Conservation (phyloP, 352 stramenopile genomes). For the Globisporangium apiculatum region DNA sequence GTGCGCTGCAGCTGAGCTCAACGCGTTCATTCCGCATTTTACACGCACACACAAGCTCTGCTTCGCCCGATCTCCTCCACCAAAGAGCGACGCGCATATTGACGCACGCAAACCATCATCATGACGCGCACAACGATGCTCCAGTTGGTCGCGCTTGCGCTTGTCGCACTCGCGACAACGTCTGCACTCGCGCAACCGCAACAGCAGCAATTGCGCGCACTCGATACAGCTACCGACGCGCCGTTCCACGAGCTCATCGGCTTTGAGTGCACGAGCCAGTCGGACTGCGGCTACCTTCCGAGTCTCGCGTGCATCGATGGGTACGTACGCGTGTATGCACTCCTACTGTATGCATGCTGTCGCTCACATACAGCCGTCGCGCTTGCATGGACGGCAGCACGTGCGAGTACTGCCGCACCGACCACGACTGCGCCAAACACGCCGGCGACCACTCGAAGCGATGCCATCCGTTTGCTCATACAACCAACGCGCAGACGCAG, state of each 20-base stretch:
- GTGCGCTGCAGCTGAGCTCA: too few species aligned
- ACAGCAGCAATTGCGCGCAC: background rate
- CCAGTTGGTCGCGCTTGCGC: conserved; percentile 1
- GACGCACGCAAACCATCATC: too few species aligned
- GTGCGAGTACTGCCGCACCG: conserved; percentile 61
- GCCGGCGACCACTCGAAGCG: conserved; percentile 43
- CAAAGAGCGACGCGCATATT: too few species aligned
- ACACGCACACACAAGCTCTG: too few species aligned
- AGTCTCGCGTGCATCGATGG: conserved; percentile 57
- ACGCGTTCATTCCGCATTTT: too few species aligned
- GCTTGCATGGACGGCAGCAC: conserved; percentile 19
- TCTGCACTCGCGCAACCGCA: background rate
- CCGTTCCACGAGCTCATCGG: conserved; percentile 34
- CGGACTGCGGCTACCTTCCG: conserved; percentile 72
- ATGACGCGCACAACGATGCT: conserved; percentile 1
- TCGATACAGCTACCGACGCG: background rate
- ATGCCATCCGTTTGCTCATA: conserved; percentile 35
- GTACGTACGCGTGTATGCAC: conserved; percentile 17
- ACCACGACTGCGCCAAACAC: conserved; percentile 47
- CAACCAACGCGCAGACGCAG: conserved; percentile 24
- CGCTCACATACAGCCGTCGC: background rate
- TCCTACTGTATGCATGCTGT: background rate
- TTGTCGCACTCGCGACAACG: background rate
- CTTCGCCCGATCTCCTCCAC: too few species aligned
- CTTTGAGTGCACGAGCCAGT: conserved; percentile 31